Base-by-base conservation (phyloP, 805 yeast species). In the Hermanozyma aechmeae region DNA sequence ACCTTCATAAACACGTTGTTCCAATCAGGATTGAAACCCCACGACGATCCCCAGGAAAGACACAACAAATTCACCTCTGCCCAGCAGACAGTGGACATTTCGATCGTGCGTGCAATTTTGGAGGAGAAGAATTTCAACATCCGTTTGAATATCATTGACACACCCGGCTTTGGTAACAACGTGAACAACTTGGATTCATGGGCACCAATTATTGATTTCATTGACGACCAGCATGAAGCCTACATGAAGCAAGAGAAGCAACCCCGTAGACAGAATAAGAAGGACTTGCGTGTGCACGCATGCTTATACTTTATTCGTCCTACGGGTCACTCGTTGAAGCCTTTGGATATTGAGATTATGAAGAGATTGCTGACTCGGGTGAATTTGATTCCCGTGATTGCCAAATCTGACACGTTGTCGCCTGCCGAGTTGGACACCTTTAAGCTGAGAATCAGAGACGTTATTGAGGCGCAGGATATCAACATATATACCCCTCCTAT, bases 161-260 rank as follows among this genome's bases (percentile, higher is more conserved):
- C 96, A 2, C 95, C 95, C 6, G 96, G 96, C 2, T 84, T 85
- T 52, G 96, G 96, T 36, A 93, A 84, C 51, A 81, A 79, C 52
- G 80, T 85, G 40, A 80, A 86, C 61, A 87, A 86, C 58, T 71
- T 69, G 46, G 79, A 80, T 51, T 69, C 92, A 25, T 85, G 95
- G 93, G 79, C 77, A 35, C 85, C 95, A 22, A 71, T 85, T 43
- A 66, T 81, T 36, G 94, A 84, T 53, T 87, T 84, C 54, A 75
- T 87, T 38, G 95, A 86, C 54, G 93, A 84, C 50, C 96, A 86
- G 61, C 92, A 84, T 49, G 86, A 79, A 47, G 69, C 80, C 15
- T 85, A 60, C 52, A 80, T 86, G 89, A 81, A 81, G 52, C 95
- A 83, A 53, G 96, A 86, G 51, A 92, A 85, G 50, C 97, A 87